Evolutionary conservation across 108 stramenopile species (phyloP).

Genomic region (Skeletonema potamos): DNA sequence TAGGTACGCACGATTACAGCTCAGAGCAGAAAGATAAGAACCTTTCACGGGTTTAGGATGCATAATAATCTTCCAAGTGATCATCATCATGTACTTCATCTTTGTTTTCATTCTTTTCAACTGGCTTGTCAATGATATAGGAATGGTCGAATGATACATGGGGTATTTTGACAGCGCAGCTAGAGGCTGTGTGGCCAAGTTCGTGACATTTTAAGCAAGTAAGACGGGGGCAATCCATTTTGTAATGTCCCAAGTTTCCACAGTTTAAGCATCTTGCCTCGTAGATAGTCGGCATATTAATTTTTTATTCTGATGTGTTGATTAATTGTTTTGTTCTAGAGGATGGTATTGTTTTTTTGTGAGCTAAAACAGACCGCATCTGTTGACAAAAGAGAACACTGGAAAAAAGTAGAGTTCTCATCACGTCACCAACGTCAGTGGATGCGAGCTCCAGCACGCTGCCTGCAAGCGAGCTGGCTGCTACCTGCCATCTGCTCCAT

Average conservation of each 20-base stretch:
- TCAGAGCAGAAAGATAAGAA: neutral
- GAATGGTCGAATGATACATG: constrained; percentile 7
- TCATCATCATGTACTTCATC: constrained; percentile 1
- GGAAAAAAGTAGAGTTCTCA: too few relatives aligned
- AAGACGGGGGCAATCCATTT: constrained; percentile 8
- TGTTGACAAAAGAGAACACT: neutral
- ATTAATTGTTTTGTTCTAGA: too few relatives aligned
- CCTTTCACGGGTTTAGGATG: neutral
- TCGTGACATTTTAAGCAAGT: constrained; percentile 17
- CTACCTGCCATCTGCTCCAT: neutral
- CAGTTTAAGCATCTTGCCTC: constrained; percentile 32
- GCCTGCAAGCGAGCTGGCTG: too few relatives aligned
- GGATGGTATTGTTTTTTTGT: neutral
- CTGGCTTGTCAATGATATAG: neutral
- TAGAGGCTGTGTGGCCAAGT: constrained; percentile 6
- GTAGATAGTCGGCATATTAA: constrained; percentile 29
- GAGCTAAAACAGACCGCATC: neutral
- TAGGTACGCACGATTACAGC: too few relatives aligned
- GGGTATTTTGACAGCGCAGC: neutral
- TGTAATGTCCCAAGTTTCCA: constrained; percentile 20
- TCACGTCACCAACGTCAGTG: too few relatives aligned
- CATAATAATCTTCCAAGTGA: constrained; percentile 17
- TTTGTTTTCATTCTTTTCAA: neutral
- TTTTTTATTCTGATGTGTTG: neutral
- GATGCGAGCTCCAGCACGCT: too few relatives aligned